A percentile compares a stretch with the other conserved stretches of the same genome.
phyloP scores from a whole-genome alignment of 2,329 filamentous ascomycete species.

The Dothideomycetes sp. region DNA sequence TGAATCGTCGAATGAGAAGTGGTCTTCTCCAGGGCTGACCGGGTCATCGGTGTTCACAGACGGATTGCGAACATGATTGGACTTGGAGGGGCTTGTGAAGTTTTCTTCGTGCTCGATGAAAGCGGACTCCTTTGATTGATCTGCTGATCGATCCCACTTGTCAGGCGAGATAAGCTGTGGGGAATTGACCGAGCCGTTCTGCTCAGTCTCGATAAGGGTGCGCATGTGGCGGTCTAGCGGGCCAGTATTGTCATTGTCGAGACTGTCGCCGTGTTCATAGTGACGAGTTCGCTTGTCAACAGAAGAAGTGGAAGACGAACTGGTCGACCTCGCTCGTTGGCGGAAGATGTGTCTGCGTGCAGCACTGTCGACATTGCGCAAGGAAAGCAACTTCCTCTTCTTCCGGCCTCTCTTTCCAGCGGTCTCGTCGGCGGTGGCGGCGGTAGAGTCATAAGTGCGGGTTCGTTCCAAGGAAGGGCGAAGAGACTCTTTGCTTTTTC shows the following conservation, averaged over 20 bases:
- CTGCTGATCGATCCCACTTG: slow-evolving; percentile 19
- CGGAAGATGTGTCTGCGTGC: slow-evolving; percentile 7
- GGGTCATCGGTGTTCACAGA: slow-evolving; percentile 3
- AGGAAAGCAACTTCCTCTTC: slow-evolving; percentile 10
- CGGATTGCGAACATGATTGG: slow-evolving; percentile 2
- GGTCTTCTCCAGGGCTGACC: slow-evolving; percentile 10
- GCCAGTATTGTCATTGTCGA: slow-evolving; percentile 30
- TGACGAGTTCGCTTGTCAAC: slow-evolving; percentile 41
- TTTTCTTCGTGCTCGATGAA: neutral
- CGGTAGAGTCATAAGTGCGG: slow-evolving; percentile 3
- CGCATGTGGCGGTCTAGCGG: slow-evolving; percentile 35
- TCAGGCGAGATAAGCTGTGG: slow-evolving; percentile 31
- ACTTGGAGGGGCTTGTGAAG: neutral
- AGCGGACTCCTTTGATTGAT: too few relatives aligned
- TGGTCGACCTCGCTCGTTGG: slow-evolving; percentile 10
- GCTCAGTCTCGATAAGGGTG: slow-evolving; percentile 31
- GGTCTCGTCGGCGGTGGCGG: slow-evolving; percentile 5
- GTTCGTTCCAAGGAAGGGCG: slow-evolving; percentile 1
- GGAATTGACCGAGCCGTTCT: slow-evolving; percentile 25
- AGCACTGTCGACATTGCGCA: slow-evolving; percentile 9
- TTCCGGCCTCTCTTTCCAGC: slow-evolving; percentile 7
- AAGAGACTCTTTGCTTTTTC: neutral
- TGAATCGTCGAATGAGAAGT: slow-evolving; percentile 28
- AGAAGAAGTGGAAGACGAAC: slow-evolving; percentile 21
- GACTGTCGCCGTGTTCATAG: slow-evolving; percentile 44